Evolutionary conservation across 441 rosid species (phyloP).

Genomic region (Pelargonium cotyledonis): DNA sequence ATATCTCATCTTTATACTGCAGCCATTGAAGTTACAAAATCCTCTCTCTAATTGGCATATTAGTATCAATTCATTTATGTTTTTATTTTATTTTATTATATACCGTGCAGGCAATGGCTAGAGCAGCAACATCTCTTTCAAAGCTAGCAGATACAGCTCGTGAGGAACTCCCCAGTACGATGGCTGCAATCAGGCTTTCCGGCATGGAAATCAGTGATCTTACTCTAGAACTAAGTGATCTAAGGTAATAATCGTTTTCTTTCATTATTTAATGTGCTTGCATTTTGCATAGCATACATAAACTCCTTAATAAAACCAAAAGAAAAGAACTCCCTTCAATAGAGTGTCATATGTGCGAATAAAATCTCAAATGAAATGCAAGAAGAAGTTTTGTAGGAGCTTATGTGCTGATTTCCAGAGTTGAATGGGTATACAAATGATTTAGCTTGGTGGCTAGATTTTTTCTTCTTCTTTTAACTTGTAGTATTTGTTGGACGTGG

Average conservation of each 20-base stretch:
- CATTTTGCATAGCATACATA: not conserved
- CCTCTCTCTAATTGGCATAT: not conserved
- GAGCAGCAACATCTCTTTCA: conserved; percentile 81
- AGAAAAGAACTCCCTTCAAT: not conserved
- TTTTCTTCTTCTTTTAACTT: not conserved
- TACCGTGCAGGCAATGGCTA: conserved; percentile 58
- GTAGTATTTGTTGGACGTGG: not conserved
- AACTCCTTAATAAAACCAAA: not conserved
- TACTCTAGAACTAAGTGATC: conserved; percentile 77
- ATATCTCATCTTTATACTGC: not conserved
- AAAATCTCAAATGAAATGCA: not conserved
- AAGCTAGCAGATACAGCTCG: conserved; percentile 86
- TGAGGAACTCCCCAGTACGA: conserved; percentile 82
- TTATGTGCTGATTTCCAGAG: not conserved
- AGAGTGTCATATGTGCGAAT: not conserved
- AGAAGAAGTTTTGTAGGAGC: not conserved
- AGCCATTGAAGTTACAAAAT: not conserved
- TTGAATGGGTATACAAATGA: no score
- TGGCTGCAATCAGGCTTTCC: conserved; percentile 92
- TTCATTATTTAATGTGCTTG: not conserved
- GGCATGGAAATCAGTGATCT: conserved; percentile 99
- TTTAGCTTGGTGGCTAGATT: not conserved
- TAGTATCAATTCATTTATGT: conserved; percentile 6
- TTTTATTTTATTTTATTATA: not conserved
- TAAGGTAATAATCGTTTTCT: conserved; percentile 46